Base-by-base conservation (phyloP, 768 basidiomycete genomes). In the Guyanaporus albipodus region DNA sequence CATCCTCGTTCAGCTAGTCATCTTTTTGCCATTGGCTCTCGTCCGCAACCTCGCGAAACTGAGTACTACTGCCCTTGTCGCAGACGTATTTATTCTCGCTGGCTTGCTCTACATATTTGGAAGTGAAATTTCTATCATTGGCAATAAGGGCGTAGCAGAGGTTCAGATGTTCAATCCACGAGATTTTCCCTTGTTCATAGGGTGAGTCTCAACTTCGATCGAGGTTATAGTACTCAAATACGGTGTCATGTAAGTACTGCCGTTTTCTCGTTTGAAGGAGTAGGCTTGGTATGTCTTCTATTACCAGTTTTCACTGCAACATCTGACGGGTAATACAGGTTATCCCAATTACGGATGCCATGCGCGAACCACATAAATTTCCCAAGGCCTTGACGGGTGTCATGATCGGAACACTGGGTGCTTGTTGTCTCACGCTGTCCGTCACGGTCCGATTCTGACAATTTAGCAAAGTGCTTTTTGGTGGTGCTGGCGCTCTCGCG, bases 251-350 rank as follows among this genome's bases (percentile, higher is more conserved):
- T 54, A 56, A 91, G 93, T 8, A 97, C 96, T 19, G 95, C 96
- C 4, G 95, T 97, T 24, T 98, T 98, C 67, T 91, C 96, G 1
- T 99, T 98, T 57, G 95, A 99, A 67, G 95, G 95, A 8, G 91
- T 99, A 55, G 96, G 95, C 38, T 72, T 98, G 68, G 85, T 87
- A 55, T 55, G 81, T 66, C 43, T 24, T 23, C 22, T 22, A 17
- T 33, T 35, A n/a, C 23, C 11, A 15, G 21, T 28, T 22, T 28
- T 6, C 11, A 22, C 24, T 34, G 14, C 26, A 6, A 21, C 22
- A 10, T 36, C 29, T 50, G 43, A 56, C 48, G 37, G 18, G 18
- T 4, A 12, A 27, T 53, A n/a, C 61, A 86, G 78, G 73, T 99
- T 52, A 90, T 99, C 51, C 96, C 96, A 17, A 96, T 99, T 59